A percentile compares a stretch with the other conserved stretches of the same genome.
Conservation (phyloP, 768 basidiomycete genomes). For the Rhodosporidiobolus odoratus region DNA sequence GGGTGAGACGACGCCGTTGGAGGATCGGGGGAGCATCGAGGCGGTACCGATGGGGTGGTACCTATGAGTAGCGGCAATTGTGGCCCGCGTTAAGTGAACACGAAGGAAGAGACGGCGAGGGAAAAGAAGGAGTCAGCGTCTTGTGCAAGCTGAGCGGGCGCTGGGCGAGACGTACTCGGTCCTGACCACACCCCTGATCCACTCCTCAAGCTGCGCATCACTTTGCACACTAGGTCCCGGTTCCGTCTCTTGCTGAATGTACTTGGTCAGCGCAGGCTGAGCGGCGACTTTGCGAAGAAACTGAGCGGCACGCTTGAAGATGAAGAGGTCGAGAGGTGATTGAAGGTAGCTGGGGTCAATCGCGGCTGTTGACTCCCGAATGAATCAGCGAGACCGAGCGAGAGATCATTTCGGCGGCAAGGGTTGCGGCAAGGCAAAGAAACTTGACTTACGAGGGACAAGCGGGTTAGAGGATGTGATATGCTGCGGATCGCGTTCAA, state of each 20-base stretch:
- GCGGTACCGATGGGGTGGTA: slow-evolving; percentile 52
- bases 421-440: too few relatives aligned
- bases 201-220: slow-evolving; percentile 58
- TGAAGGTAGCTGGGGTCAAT: slow-evolving; percentile 15
- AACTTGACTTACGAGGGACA: background rate
- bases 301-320: slow-evolving; percentile 11
- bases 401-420: too few relatives aligned
- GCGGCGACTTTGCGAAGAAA: slow-evolving; percentile 18
- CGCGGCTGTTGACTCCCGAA: too few relatives aligned
- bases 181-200: slow-evolving; percentile 50
- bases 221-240: slow-evolving; percentile 55
- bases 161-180: slow-evolving; percentile 49
- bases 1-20: slow-evolving; percentile 52
- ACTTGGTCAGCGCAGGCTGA: background rate
- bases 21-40: slow-evolving; percentile 49
- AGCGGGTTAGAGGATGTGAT: slow-evolving; percentile 11
- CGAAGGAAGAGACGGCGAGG: background rate
- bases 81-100: background rate
- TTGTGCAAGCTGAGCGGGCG: background rate
- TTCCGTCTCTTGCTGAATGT: slow-evolving; percentile 20
- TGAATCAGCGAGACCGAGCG: too few relatives aligned
- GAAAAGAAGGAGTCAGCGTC: background rate
- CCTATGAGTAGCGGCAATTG: slow-evolving; percentile 31
- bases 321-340: slow-evolving; percentile 5
- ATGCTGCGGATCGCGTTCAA: slow-evolving; percentile 17